Base-by-base conservation (phyloP, 2,329 filamentous ascomycete species). In the Neocatenulostroma microsporum region DNA sequence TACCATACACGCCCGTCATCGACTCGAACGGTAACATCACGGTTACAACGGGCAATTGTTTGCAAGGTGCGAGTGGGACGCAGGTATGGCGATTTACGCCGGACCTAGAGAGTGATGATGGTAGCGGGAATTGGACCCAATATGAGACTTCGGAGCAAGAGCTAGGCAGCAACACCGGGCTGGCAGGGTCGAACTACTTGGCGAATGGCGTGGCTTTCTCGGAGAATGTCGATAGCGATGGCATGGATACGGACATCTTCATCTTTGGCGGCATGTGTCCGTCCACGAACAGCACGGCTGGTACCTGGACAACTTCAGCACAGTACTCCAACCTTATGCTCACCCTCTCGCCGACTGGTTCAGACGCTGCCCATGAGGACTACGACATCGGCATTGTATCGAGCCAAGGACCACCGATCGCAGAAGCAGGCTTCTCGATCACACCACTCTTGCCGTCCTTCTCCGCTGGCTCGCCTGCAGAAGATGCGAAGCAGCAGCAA, bases 191-290 rank as follows among this genome's bases (percentile, higher is more conserved):
- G 50, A 79, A 75, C 39, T 79, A 70, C 44, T 64, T 83, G 18
- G 70, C 71, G 3, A 64, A 64, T 7, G 74, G 76, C 11, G 68
- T 91, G 35, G 70, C 78, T 17, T 94, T 87, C 57, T 80, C 84
- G 14, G 70, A 69, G 21, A 73, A 68, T 23, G 64, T 76, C 30
- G 69, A 68, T 24, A 75, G 72, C 0, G 57, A 63, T 19, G 64
- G 72, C 41, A 70, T 72, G 8, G 62, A 69, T 28, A 72, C 76
- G 0, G 68, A 68, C 9, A 62, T 82, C 14, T 94, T 87, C 55
- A 66, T 80, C 5, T 95, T 94, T 60, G 89, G 87, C 23, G 89
- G 89, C 48, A 94, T 95, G 86, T 96, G 89, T 53, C 80, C 82
- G 4, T 61, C 56, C 18, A 49, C 53, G 3, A 60, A 59, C 6